phyloP scores from a whole-genome alignment of 352 stramenopile genomes.

The Pythium rishiriense region DNA sequence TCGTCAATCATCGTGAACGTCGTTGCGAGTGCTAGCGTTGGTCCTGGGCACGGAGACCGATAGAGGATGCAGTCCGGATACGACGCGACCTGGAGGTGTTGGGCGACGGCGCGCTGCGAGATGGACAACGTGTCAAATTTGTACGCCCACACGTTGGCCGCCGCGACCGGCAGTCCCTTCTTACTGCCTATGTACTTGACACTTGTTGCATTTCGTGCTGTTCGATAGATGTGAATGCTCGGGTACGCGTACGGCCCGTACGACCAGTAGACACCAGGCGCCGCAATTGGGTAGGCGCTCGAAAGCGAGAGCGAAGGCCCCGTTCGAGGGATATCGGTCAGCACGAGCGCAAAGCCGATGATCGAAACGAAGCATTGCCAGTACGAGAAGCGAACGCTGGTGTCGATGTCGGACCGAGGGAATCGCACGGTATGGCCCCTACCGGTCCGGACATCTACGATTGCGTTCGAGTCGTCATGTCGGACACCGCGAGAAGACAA shows the following conservation, averaged over 20 bases:
- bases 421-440: neutral
- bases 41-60: neutral
- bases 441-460: neutral
- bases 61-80: slow-evolving; percentile 25
- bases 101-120: slow-evolving; percentile 12
- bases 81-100: slow-evolving; percentile 8
- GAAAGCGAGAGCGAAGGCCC: slow-evolving; percentile 1
- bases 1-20: slow-evolving; percentile 23
- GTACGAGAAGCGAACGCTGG: neutral
- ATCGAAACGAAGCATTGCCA: neutral
- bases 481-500: neutral
- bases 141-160: slow-evolving; percentile 18
- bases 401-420: neutral
- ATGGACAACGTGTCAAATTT: slow-evolving; percentile 30
- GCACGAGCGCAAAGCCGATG: slow-evolving; percentile 2
- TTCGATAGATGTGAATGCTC: slow-evolving; percentile 10
- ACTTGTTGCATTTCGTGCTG: neutral
- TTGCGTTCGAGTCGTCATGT: neutral
- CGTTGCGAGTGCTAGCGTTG: slow-evolving; percentile 1
- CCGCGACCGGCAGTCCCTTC: neutral
- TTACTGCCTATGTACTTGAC: neutral
- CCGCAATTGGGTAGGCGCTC: neutral
- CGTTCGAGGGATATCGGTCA: slow-evolving; percentile 21
- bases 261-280: slow-evolving; percentile 3
- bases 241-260: slow-evolving; percentile 26